A percentile compares a stretch with the other conserved stretches of the same genome.
Conservation (phyloP, 2,329 filamentous ascomycete genomes). For the Bisporella sp. region DNA sequence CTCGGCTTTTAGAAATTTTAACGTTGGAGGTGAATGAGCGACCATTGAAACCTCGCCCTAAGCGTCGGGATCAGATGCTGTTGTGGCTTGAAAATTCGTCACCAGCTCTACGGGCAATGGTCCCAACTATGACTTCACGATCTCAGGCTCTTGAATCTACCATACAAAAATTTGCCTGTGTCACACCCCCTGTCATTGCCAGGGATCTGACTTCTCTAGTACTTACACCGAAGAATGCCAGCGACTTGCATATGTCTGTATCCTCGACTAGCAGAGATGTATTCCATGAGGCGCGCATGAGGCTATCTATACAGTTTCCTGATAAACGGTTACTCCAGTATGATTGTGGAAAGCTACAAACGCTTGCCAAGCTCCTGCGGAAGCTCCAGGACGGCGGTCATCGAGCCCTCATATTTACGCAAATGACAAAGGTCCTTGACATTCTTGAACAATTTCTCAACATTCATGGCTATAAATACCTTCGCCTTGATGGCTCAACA, state of each 20-base stretch:
- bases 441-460: constrained; percentile 97
- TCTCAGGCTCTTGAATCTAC: constrained; percentile 65
- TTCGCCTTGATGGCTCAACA: constrained; percentile 92
- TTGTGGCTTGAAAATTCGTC: constrained; percentile 73
- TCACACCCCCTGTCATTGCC: constrained; percentile 83
- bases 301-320: constrained; percentile 90
- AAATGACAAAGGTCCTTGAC: constrained; percentile 98
- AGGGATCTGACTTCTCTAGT: constrained; percentile 65
- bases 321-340: constrained; percentile 95
- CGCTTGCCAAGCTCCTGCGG: constrained; percentile 77
- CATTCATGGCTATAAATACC: constrained; percentile 94
- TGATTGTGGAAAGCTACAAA: constrained; percentile 94
- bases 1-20: constrained; percentile 67
- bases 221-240: constrained; percentile 52
- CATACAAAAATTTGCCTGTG: constrained; percentile 83
- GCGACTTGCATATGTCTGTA: constrained; percentile 49
- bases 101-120: constrained; percentile 53
- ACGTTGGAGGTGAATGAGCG: constrained; percentile 55
- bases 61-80: constrained; percentile 54
- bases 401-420: constrained; percentile 94
- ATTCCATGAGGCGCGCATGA: constrained; percentile 90
- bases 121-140: constrained; percentile 68
- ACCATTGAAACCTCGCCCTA: constrained; percentile 53
- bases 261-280: constrained; percentile 63
- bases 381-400: constrained; percentile 85